phyloP scores from a whole-genome alignment of 345 rosid genomes.

The Salix brachista region DNA sequence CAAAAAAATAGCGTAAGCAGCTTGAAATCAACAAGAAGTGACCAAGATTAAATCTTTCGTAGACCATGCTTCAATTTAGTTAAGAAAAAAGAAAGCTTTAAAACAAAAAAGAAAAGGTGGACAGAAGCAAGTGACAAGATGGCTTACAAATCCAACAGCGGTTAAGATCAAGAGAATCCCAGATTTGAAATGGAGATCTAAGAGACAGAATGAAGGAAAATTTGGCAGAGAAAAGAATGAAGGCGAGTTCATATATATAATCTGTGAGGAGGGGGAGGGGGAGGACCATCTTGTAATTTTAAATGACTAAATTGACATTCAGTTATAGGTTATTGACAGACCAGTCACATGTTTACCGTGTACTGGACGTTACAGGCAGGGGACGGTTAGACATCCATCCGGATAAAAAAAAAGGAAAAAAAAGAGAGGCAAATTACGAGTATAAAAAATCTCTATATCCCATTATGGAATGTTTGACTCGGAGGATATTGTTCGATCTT shows the following conservation, averaged over 20 bases:
- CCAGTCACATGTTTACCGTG: neutral
- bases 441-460: too few species aligned
- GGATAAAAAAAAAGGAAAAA: too few species aligned
- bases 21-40: neutral
- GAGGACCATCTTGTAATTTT: neutral
- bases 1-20: neutral
- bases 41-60: neutral
- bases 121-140: neutral
- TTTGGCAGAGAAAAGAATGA: neutral
- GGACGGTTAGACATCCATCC: neutral
- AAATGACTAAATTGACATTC: neutral
- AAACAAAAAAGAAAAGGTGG: neutral
- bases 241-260: neutral
- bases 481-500: too few species aligned
- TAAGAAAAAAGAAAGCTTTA: neutral
- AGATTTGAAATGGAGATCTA: neutral
- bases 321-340: neutral
- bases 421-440: neutral
- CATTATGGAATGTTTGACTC: too few species aligned
- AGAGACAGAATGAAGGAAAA: neutral
- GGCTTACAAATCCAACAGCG: constrained; percentile 11
- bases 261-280: neutral
- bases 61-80: neutral
- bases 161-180: constrained; percentile 10
- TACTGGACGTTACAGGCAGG: neutral